Evolutionary conservation across 805 yeast genomes (phyloP).

Genomic region (Saturnispora silvae): DNA sequence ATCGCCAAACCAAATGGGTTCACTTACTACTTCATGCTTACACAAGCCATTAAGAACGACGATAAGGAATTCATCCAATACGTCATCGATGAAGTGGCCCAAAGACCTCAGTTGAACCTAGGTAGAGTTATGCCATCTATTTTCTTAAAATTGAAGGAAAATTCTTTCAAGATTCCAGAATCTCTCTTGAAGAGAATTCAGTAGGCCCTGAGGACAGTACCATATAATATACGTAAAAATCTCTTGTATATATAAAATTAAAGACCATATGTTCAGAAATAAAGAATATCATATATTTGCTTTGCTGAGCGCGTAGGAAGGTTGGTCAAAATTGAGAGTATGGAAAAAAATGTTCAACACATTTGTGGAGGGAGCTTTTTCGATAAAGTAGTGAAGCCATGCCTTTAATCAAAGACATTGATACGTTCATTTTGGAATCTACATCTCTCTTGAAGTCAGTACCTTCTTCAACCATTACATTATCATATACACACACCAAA

Average conservation of each 20-base stretch:
- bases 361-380: too few relatives aligned
- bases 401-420: slow-evolving; percentile 18
- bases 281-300: too few relatives aligned
- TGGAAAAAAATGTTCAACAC: too few relatives aligned
- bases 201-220: too few relatives aligned
- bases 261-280: too few relatives aligned
- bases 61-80: slow-evolving; percentile 26
- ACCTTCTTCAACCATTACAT: slow-evolving; percentile 24
- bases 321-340: too few relatives aligned
- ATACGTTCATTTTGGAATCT: slow-evolving; percentile 23
- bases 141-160: slow-evolving; percentile 6
- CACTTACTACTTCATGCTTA: slow-evolving; percentile 39
- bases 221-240: not conserved
- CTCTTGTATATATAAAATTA: not conserved
- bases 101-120: slow-evolving; percentile 21
- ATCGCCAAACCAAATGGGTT: slow-evolving; percentile 33
- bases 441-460: slow-evolving; percentile 20
- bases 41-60: slow-evolving; percentile 26
- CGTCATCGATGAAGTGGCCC: slow-evolving; percentile 30
- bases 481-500: slow-evolving; percentile 26
- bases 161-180: not conserved
- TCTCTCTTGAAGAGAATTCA: too few relatives aligned
- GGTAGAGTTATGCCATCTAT: slow-evolving; percentile 33
- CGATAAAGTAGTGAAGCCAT: too few relatives aligned
- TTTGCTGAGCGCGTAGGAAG: too few relatives aligned